Evolutionary conservation across 768 basidiomycete genomes (phyloP).

Genomic region (Suillus alpinus): DNA sequence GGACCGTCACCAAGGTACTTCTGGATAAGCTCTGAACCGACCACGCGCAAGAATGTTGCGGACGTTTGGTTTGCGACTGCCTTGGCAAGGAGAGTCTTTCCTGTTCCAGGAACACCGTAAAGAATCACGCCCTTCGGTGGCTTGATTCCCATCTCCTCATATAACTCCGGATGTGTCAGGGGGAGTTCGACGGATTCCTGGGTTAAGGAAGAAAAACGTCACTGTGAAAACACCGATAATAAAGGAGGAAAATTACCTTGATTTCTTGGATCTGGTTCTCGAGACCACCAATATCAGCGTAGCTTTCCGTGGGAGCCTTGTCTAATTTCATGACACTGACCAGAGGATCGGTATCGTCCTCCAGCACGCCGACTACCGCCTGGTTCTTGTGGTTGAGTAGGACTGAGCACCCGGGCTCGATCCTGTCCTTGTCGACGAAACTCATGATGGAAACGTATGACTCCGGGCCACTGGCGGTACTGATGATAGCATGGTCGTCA

Average conservation of each 20-base stretch:
- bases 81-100: conserved; percentile 96
- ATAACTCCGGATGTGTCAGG: conserved; percentile 94
- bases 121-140: conserved; percentile 99
- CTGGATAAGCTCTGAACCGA: conserved; percentile 97
- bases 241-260: conserved; percentile 54
- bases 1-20: conserved; percentile 99
- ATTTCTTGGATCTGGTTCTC: conserved; percentile 99
- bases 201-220: background rate
- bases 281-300: conserved; percentile 96
- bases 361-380: conserved; percentile 90
- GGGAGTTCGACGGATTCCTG: conserved; percentile 98
- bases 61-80: conserved; percentile 98
- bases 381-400: conserved; percentile 95
- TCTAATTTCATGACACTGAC: conserved; percentile 99
- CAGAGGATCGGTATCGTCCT: conserved; percentile 93
- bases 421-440: conserved; percentile 95
- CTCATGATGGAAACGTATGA: conserved; percentile 97
- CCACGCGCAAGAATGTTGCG: conserved; percentile 95
- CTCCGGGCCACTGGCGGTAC: conserved; percentile 91
- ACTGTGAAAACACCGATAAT: background rate
- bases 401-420: conserved; percentile 95
- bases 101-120: conserved; percentile 97
- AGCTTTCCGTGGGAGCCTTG: conserved; percentile 98
- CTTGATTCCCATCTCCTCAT: conserved; percentile 99
- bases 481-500: conserved; percentile 99